These are phyloP conservation scores for Cercophora samala DNA, from an alignment of 495 filamentous ascomycete genomes.

Conservation along the genomic window DNA sequence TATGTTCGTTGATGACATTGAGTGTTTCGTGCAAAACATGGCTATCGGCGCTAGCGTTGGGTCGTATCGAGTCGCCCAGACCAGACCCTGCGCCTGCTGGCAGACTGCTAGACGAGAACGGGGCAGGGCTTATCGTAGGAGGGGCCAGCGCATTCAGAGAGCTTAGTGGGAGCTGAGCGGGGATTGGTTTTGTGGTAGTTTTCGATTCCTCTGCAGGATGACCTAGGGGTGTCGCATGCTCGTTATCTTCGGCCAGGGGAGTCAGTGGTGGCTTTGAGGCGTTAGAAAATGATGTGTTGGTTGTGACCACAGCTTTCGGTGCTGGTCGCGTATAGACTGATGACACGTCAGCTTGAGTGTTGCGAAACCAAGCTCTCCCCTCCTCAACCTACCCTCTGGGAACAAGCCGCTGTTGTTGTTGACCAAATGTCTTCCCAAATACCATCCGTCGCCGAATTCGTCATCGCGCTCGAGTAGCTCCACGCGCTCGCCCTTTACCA, in stretches of 20 bases:
- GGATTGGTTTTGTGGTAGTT: slow-evolving; percentile 31
- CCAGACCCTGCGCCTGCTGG: slow-evolving; percentile 20
- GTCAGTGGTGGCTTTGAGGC: slow-evolving; percentile 32
- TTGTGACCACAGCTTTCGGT: slow-evolving; percentile 36
- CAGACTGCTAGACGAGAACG: slow-evolving; percentile 23
- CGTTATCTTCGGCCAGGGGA: slow-evolving; percentile 32
- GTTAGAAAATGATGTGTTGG: slow-evolving; percentile 17
- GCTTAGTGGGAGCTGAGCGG: slow-evolving; percentile 41
- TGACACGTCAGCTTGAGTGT: slow-evolving; percentile 17
- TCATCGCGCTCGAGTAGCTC: slow-evolving; percentile 92
- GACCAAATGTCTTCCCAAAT: slow-evolving; percentile 73
- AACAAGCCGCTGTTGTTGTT: slow-evolving; percentile 80
- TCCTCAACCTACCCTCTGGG: slow-evolving; percentile 72
- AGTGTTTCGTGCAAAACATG: slow-evolving; percentile 95
- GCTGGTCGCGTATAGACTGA: slow-evolving; percentile 54
- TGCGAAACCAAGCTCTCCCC: neutral
- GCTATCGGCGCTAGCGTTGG: slow-evolving; percentile 53
- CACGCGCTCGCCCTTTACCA: slow-evolving; percentile 84
- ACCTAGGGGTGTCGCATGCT: slow-evolving; percentile 25
- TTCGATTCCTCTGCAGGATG: slow-evolving; percentile 42
- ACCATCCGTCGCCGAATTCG: slow-evolving; percentile 98
- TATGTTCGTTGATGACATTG: slow-evolving; percentile 97
- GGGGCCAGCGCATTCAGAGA: slow-evolving; percentile 33
- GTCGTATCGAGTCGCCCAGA: slow-evolving; percentile 27
- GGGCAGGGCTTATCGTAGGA: slow-evolving; percentile 14